phyloP scores from a whole-genome alignment of 352 stramenopile species.

The Phytophthora fragariaefolia region DNA sequence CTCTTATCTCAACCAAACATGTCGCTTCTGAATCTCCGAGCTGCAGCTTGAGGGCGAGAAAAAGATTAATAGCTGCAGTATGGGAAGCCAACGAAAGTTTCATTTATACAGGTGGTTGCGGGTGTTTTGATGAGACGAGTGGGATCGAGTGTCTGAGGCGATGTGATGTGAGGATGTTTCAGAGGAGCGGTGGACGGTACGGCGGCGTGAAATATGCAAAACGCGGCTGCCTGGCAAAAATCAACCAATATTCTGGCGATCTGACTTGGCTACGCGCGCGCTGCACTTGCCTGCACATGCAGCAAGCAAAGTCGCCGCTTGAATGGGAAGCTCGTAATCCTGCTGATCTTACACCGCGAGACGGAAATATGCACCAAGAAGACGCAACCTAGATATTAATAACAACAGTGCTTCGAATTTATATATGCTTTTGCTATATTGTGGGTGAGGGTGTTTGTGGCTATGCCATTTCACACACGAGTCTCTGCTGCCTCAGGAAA shows the following conservation, averaged over 20 bases:
- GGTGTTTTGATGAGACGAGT: no score
- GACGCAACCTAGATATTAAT: no score
- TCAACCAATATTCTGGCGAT: conserved; percentile 24
- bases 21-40: conserved; percentile 2
- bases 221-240: conserved; percentile 21
- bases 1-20: conserved; percentile 20
- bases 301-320: conserved; percentile 13
- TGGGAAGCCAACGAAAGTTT: no score
- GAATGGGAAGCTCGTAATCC: no score
- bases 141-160: neutral
- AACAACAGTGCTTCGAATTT: no score
- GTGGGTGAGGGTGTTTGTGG: no score
- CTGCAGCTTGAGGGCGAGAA: no score
- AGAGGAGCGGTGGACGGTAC: no score
- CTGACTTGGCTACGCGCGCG: conserved; percentile 22
- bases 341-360: no score
- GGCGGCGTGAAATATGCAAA: neutral
- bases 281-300: neutral
- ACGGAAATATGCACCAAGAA: no score
- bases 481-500: neutral
- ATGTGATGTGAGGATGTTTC: neutral
- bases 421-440: no score
- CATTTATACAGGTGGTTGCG: neutral
- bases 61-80: no score
- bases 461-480: neutral